Conservation (phyloP, 129 eudicot genomes). For the Centaurea solstitialis region DNA sequence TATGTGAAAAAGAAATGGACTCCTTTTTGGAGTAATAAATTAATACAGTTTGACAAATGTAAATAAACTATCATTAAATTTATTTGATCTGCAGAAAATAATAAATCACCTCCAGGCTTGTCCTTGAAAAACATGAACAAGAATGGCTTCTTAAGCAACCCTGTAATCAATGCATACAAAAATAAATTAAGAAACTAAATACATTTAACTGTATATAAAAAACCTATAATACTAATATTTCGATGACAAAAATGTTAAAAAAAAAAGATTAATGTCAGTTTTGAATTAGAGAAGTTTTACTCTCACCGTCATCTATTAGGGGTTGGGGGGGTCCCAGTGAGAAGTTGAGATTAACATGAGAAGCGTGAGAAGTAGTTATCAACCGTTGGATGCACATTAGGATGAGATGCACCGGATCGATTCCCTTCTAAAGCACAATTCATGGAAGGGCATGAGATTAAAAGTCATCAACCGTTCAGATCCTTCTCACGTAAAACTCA, state of each 20-base stretch:
- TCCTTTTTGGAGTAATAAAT: slow-evolving; percentile 15
- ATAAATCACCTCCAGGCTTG: slow-evolving; percentile 23
- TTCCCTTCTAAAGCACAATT: no score
- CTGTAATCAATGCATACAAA: slow-evolving; percentile 7
- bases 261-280: neutral
- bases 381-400: no score
- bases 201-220: neutral
- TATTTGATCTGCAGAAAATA: slow-evolving; percentile 11
- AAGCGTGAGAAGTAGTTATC: no score
- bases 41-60: slow-evolving; percentile 9
- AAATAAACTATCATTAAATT: slow-evolving; percentile 14
- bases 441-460: no score
- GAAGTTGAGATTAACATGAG: no score
- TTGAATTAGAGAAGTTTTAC: neutral
- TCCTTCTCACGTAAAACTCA: no score
- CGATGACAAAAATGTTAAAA: neutral
- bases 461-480: no score
- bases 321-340: no score
- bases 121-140: slow-evolving; percentile 21
- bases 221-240: neutral
- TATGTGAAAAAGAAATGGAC: slow-evolving; percentile 1
- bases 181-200: neutral
- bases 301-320: neutral
- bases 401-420: no score
- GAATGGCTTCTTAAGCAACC: slow-evolving; percentile 24